These are phyloP conservation scores for Elsinoe fawcettii DNA, from an alignment of 2,329 filamentous ascomycete genomes.

Conservation along the genomic window DNA sequence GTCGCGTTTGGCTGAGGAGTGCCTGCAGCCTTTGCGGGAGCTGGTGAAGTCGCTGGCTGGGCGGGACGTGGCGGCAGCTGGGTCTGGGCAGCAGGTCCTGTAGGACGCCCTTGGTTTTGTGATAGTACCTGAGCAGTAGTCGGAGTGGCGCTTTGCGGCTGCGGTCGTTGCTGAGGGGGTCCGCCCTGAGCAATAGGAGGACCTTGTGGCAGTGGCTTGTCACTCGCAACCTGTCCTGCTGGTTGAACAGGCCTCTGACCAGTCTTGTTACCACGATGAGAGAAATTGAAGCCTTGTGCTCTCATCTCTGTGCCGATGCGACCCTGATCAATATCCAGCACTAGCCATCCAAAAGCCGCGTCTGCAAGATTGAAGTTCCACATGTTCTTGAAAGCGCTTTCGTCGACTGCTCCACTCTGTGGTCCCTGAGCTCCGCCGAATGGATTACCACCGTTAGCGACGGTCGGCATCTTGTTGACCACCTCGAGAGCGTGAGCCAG, in stretches of 20 bases:
- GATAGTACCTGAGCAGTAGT: conserved; percentile 14
- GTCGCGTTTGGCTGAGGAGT: conserved; percentile 33
- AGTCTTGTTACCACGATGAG: conserved; percentile 78
- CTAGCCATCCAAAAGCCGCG: conserved; percentile 92
- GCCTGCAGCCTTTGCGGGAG: conserved; percentile 42
- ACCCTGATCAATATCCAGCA: conserved; percentile 89
- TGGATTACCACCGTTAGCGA: conserved; percentile 90
- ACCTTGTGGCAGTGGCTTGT: conserved; percentile 26
- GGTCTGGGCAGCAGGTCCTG: conserved; percentile 16
- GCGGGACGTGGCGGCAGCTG: conserved; percentile 5
- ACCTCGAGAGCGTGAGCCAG: conserved; percentile 85
- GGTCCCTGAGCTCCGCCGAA: conserved; percentile 80
- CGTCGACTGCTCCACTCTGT: conserved; percentile 81
- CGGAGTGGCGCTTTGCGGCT: conserved; percentile 15
- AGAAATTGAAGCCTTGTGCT: conserved; percentile 98
- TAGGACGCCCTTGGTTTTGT: conserved; percentile 13
- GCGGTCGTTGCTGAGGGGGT: conserved; percentile 20
- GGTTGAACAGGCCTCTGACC: conserved; percentile 33
- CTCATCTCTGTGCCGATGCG: conserved; percentile 98
- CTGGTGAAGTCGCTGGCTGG: conserved; percentile 18
- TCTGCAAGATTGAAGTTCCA: conserved; percentile 99
- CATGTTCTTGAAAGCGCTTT: conserved; percentile 99
- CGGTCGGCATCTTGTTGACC: conserved; percentile 96
- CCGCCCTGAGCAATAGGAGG: conserved; percentile 23
- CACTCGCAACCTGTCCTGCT: conserved; percentile 31